Base-by-base conservation (phyloP, 805 yeast genomes). In the Ogataea sp. region DNA sequence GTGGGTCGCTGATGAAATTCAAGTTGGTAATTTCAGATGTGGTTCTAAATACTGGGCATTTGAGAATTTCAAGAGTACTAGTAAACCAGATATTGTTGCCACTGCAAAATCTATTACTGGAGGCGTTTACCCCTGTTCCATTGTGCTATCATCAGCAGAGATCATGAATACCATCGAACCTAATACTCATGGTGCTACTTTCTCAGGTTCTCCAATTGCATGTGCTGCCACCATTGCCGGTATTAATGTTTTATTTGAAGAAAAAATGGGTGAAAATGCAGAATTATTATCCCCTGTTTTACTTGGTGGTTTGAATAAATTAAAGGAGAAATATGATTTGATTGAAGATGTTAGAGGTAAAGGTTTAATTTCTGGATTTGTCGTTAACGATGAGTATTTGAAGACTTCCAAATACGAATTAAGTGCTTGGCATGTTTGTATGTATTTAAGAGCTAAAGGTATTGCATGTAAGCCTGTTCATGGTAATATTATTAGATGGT, bases 1-100 rank as follows among this genome's bases (percentile, higher is more conserved):
- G 14, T 51, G 64, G 48, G 54, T 60, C 23, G 53, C 64, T 28
- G 67, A 63, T 48, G 68, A 62, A 36, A 58, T 63, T 36, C 65
- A 63, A 23, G 55, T 61, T 43, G 66, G 66, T 1, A 59, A 56
- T 34, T 63, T 58, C 16, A 49, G 65, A 40, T 51, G 60, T n/a
- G 67, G 67, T n/a, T 37, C 50, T 5, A 54, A 56, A 33, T 45
- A 53, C 24, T 58, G 61, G 51, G 67, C 64, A 1, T 60, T 53
- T 40, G 62, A 63, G 25, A 65, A 63, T 42, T 45, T 56, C 20
- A 20, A 20, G 14, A 43, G 51, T 37, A 42, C 39, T 18, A 49
- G 50, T 25, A 48, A 39, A 36, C 59, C 59, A 2, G 58, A 56
- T 39, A 48, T 56, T 33, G 37, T 54, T 16, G 43, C 49, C n/a